Evolutionary conservation across 2,329 filamentous ascomycete genomes (phyloP).

Genomic region (Blumeria hordei): DNA sequence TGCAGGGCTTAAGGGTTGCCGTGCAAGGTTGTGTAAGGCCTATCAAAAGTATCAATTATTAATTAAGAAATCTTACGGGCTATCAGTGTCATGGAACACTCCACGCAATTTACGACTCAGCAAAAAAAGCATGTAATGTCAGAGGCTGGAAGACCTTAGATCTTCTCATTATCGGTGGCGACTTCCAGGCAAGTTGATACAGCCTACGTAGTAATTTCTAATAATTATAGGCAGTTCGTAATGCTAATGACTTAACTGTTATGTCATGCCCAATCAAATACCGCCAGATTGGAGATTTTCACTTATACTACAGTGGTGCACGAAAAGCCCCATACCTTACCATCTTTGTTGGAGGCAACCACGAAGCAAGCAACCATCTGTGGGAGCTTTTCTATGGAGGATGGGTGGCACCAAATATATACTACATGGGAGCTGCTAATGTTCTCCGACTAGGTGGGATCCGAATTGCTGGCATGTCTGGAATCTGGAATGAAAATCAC

Average conservation of each 20-base stretch:
- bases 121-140: conserved; percentile 40
- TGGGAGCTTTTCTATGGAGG: conserved; percentile 91
- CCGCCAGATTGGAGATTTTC: conserved; percentile 72
- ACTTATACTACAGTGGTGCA: conserved; percentile 70
- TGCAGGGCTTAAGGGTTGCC: conserved; percentile 43
- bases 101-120: conserved; percentile 70
- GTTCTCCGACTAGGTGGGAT: conserved; percentile 63
- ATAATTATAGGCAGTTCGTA: conserved; percentile 46
- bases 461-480: conserved; percentile 71
- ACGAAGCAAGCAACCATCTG: conserved; percentile 75
- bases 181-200: conserved; percentile 47
- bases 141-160: conserved; percentile 67
- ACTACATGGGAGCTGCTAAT: conserved; percentile 86
- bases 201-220: conserved; percentile 1
- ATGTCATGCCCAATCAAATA: conserved; percentile 84
- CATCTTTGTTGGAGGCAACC: conserved; percentile 81
- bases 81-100: conserved; percentile 69
- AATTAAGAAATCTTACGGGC: not conserved
- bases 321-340: conserved; percentile 67
- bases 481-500: conserved; percentile 85
- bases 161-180: conserved; percentile 79
- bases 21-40: conserved; percentile 61
- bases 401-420: conserved; percentile 92
- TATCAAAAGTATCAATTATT: not conserved
- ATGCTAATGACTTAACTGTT: conserved; percentile 63